Evolutionary conservation across 768 basidiomycete species (phyloP), one percentile per base, ranked within the genome.

Genomic region (Cantharellus anzutake): DNA sequence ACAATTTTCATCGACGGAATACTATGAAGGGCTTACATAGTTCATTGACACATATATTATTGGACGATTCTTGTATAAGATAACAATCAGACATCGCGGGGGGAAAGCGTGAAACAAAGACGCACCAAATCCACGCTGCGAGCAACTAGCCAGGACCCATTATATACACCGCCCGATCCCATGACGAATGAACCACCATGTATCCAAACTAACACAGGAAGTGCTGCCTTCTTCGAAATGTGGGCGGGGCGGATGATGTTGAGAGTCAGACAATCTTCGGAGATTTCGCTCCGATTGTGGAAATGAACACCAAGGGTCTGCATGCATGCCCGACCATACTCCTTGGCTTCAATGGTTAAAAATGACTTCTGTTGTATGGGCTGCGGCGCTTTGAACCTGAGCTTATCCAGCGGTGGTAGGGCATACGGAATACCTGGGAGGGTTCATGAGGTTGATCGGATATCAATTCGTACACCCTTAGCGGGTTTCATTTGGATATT

Each of bases 31-130:
- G 29, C 44, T 48, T 11, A 48, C 44, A 51, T 61, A 61, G 41
- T 61, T 61, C n/a, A 61, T 16, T 14, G 61, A 29, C 14, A 61
- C 60, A 37, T 37, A 61, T 14, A 61, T 51, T 4, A 61, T 51
- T 11, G 60, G 60, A 11, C 35, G 52, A 7, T 1, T 55, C 52
- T 55, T 55, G 11, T 14, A 55, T 55, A 11, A 11, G 52, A 11
- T 11, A 37, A 7, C 52, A 55, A 37, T 55, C 1, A 55, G 14
- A 55, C 11, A 37, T 55, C 52, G 35, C 38, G 11, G 1, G 35
- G 52, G 14, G 52, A 55, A 55, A 55, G 11, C 11, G 35, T 37
- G 35, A 7, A 55, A 11, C 35, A 11, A 55, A 11, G 44, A 48
- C 44, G 44, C 20, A 48, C 44, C 44, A 48, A 29, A 11, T 48